phyloP scores from a whole-genome alignment of 106 monocot genomes.

The Narthecium ossifragum region DNA sequence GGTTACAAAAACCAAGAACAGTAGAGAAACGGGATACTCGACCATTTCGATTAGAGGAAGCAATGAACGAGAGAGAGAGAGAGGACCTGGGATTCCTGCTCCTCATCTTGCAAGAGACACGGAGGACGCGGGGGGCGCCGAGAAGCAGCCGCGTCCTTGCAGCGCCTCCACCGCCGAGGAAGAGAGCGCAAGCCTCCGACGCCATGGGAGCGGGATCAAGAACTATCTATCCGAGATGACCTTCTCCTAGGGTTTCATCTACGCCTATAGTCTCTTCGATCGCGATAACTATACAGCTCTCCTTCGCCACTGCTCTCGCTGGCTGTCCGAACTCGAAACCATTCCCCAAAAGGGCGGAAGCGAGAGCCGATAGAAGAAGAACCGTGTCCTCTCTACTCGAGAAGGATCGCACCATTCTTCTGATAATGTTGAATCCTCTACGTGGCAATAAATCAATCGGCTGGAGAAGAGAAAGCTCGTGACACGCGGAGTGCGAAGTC shows the following conservation, averaged over 20 bases:
- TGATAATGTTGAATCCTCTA: too few species aligned
- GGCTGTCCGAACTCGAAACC: background rate
- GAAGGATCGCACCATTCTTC: background rate
- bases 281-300: too few species aligned
- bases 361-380: too few species aligned
- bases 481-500: too few species aligned
- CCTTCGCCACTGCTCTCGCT: too few species aligned
- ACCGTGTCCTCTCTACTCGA: background rate
- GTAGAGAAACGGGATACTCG: background rate
- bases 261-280: too few species aligned
- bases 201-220: background rate
- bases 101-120: slow-evolving; percentile 15
- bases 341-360: too few species aligned
- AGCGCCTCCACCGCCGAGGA: background rate
- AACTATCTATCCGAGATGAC: background rate
- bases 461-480: too few species aligned
- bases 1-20: too few species aligned
- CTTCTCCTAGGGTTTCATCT: too few species aligned
- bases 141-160: background rate
- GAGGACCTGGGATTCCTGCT: slow-evolving; percentile 7
- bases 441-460: too few species aligned
- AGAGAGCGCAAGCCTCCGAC: background rate
- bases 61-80: background rate
- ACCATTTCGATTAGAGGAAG: background rate
- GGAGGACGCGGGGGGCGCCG: background rate